These are phyloP conservation scores for Canavalia gladiata DNA, from an alignment of 306 rosid species.

Conservation along the genomic window DNA sequence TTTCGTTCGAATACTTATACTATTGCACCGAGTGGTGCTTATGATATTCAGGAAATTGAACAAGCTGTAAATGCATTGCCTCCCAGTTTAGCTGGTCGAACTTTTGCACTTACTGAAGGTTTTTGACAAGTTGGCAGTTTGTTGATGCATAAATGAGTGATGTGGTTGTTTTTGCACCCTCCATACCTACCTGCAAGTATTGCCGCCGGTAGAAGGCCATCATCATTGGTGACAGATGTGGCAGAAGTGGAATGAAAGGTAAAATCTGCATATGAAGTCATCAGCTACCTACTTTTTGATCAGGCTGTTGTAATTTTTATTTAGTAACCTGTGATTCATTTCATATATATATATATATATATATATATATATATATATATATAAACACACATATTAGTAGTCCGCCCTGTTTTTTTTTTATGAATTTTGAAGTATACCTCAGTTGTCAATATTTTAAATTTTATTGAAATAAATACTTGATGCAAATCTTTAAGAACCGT, in stretches of 20 bases:
- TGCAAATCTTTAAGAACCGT: no score
- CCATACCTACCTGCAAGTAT: neutral
- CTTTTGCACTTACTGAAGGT: constrained; percentile 84
- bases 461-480: no score
- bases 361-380: no score
- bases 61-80: constrained; percentile 73
- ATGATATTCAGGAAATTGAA: constrained; percentile 78
- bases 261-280: no score
- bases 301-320: no score
- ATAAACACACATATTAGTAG: no score
- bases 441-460: no score
- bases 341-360: no score
- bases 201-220: neutral
- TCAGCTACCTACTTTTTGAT: no score
- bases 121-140: constrained; percentile 55
- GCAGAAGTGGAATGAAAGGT: constrained; percentile 29
- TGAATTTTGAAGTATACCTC: no score
- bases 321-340: no score
- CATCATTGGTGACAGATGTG: constrained; percentile 34
- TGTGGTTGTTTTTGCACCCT: constrained; percentile 16
- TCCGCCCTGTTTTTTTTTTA: no score
- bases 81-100: constrained; percentile 74
- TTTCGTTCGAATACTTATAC: neutral
- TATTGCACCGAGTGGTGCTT: constrained; percentile 6
- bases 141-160: constrained; percentile 3